phyloP scores from a whole-genome alignment of 1,139 yeast genomes.

The Geotrichum reessii region DNA sequence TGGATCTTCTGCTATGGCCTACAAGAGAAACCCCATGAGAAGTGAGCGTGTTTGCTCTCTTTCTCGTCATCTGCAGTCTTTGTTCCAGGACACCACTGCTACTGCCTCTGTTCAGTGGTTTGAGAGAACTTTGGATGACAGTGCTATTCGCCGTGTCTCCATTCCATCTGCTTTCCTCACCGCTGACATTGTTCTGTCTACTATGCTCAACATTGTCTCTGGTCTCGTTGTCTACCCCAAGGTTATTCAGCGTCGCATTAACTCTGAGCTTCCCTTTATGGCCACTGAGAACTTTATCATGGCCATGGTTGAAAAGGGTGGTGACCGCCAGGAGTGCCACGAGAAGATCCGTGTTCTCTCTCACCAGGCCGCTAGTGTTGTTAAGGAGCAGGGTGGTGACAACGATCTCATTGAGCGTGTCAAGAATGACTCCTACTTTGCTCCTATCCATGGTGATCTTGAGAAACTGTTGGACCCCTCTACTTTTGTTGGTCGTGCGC shows the following conservation, averaged over 20 bases:
- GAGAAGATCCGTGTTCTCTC: constrained; percentile 95
- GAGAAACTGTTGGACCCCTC: constrained; percentile 79
- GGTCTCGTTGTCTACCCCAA: constrained; percentile 97
- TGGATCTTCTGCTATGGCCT: constrained; percentile 98
- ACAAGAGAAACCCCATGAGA: constrained; percentile 99
- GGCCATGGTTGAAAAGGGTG: constrained; percentile 99
- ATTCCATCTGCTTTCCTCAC: constrained; percentile 95
- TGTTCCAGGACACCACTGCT: constrained; percentile 88
- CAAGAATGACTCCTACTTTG: constrained; percentile 70
- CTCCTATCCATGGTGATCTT: constrained; percentile 82
- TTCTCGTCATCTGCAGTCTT: constrained; percentile 88
- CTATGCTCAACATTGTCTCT: constrained; percentile 83
- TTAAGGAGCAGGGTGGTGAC: constrained; percentile 97
- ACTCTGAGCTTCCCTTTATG: constrained; percentile 95
- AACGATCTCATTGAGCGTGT: constrained; percentile 92
- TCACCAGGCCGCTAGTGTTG: constrained; percentile 96
- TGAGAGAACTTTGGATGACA: constrained; percentile 97
- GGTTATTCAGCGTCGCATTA: constrained; percentile 95
- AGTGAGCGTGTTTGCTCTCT: constrained; percentile 97
- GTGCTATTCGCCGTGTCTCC: constrained; percentile 96
- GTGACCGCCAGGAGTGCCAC: constrained; percentile 96
- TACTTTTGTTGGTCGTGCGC: constrained; percentile 97
- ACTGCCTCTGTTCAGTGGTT: constrained; percentile 99
- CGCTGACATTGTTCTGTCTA: constrained; percentile 86
- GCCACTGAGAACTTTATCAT: constrained; percentile 98